Base-by-base conservation (phyloP, 371 early-diverging fungal genomes). In the Mortierella sp. region DNA sequence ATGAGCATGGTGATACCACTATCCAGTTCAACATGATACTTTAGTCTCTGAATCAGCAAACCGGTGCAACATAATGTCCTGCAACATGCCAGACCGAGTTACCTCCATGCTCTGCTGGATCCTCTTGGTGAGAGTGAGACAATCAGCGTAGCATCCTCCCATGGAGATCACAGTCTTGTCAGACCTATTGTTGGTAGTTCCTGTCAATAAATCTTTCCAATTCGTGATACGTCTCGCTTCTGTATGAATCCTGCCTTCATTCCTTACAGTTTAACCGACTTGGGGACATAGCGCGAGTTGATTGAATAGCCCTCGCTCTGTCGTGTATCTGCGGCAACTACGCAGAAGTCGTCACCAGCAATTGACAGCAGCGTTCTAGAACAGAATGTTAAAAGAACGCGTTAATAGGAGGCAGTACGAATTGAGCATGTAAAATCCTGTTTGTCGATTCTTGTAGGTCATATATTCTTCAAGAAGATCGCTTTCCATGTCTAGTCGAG, bases 301-400 rank as follows among this genome's bases (percentile, higher is more conserved):
- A 99, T 99, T 63, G 76, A 85, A 86, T 96, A 98, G 25, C 95
- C 98, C 62, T 96, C 93, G 76, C 94, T 94, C 82, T 97, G 97
- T 60, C 99, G 91, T 17, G 99, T 99, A 82, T 99, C 99, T 24
- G 95, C 91, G 25, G 98, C 99, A 31, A 99, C 85, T 16, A 99
- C 81, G 72, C 94, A 92, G 74, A 92, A 99, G 83, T 99, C 98
- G 40, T 92, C 86, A 47, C 98, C 98, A 43, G 95, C 95, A 80
- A 99, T 92, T 48, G 95, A 95, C 54, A 99, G 78, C 63, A 94
- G 86, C 10, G 99, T 98, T 24, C 73, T 73, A 73, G n/a, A 28
- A 12, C 22, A 24, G 12, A 16, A 50, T 8, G n/a, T n/a, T n/a
- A 24, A 17, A 7, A 22, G 41, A 8, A 31, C 57, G 57, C 52